Percentiles rank a stretch among this genome's conserved stretches.
Conservation (phyloP, 805 yeast species). For the Teunomyces pallodes region DNA sequence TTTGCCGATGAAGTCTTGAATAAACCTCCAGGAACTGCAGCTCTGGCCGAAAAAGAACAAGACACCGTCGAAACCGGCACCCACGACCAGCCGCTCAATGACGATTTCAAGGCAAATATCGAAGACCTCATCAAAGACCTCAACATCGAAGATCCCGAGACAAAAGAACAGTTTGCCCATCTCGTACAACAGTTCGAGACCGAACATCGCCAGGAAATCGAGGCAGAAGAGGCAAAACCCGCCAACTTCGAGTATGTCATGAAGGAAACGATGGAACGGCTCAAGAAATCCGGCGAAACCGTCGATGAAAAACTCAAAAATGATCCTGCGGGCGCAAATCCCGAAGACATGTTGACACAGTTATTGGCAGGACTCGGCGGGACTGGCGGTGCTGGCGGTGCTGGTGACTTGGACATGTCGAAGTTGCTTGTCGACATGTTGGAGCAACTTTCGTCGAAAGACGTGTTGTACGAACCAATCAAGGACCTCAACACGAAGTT, state of each 20-base stretch:
- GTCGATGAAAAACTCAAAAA: slow-evolving; percentile 59
- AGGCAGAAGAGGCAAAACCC: slow-evolving; percentile 25
- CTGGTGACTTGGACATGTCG: slow-evolving; percentile 55
- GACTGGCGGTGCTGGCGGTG: slow-evolving; percentile 28
- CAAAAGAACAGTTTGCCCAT: slow-evolving; percentile 49
- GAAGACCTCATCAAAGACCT: slow-evolving; percentile 48
- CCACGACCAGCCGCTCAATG: slow-evolving; percentile 23
- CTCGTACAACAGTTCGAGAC: slow-evolving; percentile 43
- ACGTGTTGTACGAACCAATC: slow-evolving; percentile 83
- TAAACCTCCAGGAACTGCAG: slow-evolving; percentile 55
- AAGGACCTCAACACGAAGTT: slow-evolving; percentile 74
- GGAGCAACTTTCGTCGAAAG: slow-evolving; percentile 79
- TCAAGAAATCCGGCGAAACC: slow-evolving; percentile 71
- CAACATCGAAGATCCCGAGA: slow-evolving; percentile 51
- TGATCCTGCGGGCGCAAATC: slow-evolving; percentile 39
- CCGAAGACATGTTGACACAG: slow-evolving; percentile 59
- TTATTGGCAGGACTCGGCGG: slow-evolving; percentile 48
- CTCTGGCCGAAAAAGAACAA: slow-evolving; percentile 7
- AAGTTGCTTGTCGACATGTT: slow-evolving; percentile 69
- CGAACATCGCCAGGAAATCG: slow-evolving; percentile 31
- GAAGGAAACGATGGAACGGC: slow-evolving; percentile 72
- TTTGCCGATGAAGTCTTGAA: slow-evolving; percentile 69
- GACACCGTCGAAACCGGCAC: slow-evolving; percentile 6
- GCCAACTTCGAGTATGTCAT: slow-evolving; percentile 69
- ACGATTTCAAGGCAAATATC: slow-evolving; percentile 29